Percentiles rank a stretch among this genome's conserved stretches.
These are phyloP conservation scores for Colletotrichum shisoi DNA, from an alignment of 2,329 filamentous ascomycete species.

Conservation along the genomic window DNA sequence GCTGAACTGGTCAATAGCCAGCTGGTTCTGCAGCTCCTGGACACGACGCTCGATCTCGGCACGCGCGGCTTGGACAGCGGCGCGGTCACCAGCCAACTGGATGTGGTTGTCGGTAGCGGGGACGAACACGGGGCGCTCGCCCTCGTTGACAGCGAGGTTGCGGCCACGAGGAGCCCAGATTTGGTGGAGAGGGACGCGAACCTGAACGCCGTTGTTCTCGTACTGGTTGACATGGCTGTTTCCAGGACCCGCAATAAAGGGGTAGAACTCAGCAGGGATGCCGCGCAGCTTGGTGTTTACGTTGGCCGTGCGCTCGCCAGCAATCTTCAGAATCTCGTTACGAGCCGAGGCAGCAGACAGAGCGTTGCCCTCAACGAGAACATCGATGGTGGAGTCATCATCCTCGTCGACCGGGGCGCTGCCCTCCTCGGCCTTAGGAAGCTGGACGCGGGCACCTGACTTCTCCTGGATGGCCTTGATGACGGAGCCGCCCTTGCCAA, in stretches of 20 bases:
- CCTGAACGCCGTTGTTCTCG: constrained; percentile 77
- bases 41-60: constrained; percentile 82
- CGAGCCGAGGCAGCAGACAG: constrained; percentile 85
- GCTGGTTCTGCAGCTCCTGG: constrained; percentile 75
- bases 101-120: constrained; percentile 83
- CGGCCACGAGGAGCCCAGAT: constrained; percentile 63
- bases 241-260: constrained; percentile 86
- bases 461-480: constrained; percentile 90
- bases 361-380: constrained; percentile 89
- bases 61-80: constrained; percentile 79
- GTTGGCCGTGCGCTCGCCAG: constrained; percentile 82
- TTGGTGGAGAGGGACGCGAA: constrained; percentile 84
- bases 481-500: constrained; percentile 87
- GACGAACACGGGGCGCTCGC: constrained; percentile 73
- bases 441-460: constrained; percentile 87
- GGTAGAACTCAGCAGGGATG: constrained; percentile 91
- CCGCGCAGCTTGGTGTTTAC: constrained; percentile 82
- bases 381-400: constrained; percentile 81
- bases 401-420: constrained; percentile 67
- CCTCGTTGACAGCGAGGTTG: constrained; percentile 46
- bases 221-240: constrained; percentile 73
- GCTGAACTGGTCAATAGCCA: constrained; percentile 79
- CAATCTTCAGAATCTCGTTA: constrained; percentile 85
- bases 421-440: constrained; percentile 79
- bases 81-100: constrained; percentile 83